Evolutionary conservation across 768 basidiomycete species (phyloP), one percentile per base, ranked within the genome.

Genomic region (Boletus vinaceobasis): DNA sequence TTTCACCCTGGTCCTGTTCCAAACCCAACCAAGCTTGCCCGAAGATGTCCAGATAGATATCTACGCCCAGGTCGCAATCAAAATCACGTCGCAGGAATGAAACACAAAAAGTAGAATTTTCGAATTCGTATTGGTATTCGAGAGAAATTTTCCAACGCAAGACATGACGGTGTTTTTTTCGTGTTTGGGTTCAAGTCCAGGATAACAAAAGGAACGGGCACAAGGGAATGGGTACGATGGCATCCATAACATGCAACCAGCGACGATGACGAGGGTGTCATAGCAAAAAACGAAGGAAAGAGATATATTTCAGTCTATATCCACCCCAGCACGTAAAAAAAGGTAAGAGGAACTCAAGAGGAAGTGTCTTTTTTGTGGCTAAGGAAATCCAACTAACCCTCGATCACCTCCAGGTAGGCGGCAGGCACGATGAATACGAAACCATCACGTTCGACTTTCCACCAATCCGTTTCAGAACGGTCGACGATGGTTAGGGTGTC

Each of bases 381-480:
- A 65, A 71, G 71, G 64, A 63, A 75, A 64, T 71, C 62, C 72
- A 96, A 23, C 95, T 96, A 87, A 96, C 96, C 91, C 83, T 88
- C 83, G 66, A 79, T 77, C 63, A 86, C 71, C 73, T 96, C 90
- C 69, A 99, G 70, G 71, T 98, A 98, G 19, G 86, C 84, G 26
- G 94, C 93, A 49, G 97, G 97, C 5, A 94, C 93, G 65, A 94
- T 85, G 74, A 88, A 90, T 49, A 97, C 85, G 57, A 86, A 72
- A 21, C 96, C 96, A 45, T 81, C 84, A 65, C 82, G 81, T 74
- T 98, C 95, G 37, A 87, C 88, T 76, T 95, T 98, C 92, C 92
- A 98, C 97, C 97, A 98, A 63, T 91, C 90, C 49, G 75, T 78
- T 61, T 98, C 97, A 50, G 80, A 80, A 44, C 73, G 81, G 66